These are phyloP conservation scores for Boletus pseudo-olivaceus DNA, from an alignment of 768 basidiomycete genomes.

Conservation along the genomic window DNA sequence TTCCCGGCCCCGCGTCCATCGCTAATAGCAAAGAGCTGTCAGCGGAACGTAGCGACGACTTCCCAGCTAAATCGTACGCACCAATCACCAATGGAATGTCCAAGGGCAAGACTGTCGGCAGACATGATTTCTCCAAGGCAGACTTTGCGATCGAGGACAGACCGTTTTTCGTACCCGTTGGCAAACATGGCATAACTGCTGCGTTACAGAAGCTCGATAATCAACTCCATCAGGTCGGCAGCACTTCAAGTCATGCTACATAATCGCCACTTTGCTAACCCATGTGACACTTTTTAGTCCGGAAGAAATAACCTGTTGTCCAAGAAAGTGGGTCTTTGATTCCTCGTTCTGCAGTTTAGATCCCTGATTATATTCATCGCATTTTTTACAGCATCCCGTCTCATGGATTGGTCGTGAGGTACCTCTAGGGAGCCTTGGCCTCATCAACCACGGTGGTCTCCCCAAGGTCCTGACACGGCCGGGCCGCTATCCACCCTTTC, in stretches of 20 bases:
- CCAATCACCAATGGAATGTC: constrained; percentile 7
- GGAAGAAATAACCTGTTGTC: constrained; percentile 58
- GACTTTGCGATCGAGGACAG: constrained; percentile 55
- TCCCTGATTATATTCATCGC: neutral
- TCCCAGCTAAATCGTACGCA: constrained; percentile 21
- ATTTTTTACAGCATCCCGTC: constrained; percentile 44
- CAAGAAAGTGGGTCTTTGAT: constrained; percentile 43
- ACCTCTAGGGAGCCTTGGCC: constrained; percentile 65
- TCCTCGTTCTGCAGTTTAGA: neutral
- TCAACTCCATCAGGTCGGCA: constrained; percentile 46
- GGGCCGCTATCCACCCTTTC: constrained; percentile 75
- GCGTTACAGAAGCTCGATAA: constrained; percentile 69
- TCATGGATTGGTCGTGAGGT: constrained; percentile 72
- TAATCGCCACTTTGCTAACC: constrained; percentile 4
- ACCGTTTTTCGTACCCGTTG: constrained; percentile 70
- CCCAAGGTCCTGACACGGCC: constrained; percentile 73
- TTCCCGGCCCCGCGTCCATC: constrained; percentile 36
- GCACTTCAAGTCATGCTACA: neutral
- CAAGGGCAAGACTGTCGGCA: constrained; percentile 15
- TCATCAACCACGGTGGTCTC: constrained; percentile 79
- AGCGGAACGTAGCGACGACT: constrained; percentile 16
- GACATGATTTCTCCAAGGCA: constrained; percentile 42
- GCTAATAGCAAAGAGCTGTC: constrained; percentile 24
- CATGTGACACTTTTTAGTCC: constrained; percentile 37
- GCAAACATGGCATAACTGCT: constrained; percentile 59